A percentile compares a stretch with the other conserved stretches of the same genome.
phyloP scores from a whole-genome alignment of 1,284 basidiomycete species.

The Malassezia cuniculi region DNA sequence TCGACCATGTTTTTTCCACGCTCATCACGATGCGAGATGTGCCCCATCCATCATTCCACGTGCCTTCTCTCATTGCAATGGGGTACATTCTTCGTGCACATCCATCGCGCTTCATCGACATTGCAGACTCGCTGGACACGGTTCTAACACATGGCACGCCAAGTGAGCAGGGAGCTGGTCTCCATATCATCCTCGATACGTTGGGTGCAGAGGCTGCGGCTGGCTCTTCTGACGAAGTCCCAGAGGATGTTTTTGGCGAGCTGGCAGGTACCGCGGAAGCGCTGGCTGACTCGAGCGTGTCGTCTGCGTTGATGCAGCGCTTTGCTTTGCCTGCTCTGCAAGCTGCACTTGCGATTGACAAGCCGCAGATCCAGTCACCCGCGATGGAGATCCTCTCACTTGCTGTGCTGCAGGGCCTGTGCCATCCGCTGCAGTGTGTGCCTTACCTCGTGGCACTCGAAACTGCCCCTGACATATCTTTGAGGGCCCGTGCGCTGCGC shows the following conservation, averaged over 20 bases:
- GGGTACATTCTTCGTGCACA: slow-evolving; percentile 81
- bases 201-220: slow-evolving; percentile 19
- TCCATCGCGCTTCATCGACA: slow-evolving; percentile 72
- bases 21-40: slow-evolving; percentile 61
- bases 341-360: slow-evolving; percentile 52
- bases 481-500: slow-evolving; percentile 63
- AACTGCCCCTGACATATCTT: slow-evolving; percentile 56
- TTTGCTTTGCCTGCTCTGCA: slow-evolving; percentile 71
- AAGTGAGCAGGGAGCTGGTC: slow-evolving; percentile 59
- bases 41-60: slow-evolving; percentile 53
- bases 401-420: slow-evolving; percentile 83
- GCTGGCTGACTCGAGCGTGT: slow-evolving; percentile 92
- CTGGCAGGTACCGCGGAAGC: slow-evolving; percentile 84
- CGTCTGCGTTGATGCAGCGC: slow-evolving; percentile 81
- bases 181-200: slow-evolving; percentile 72
- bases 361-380: slow-evolving; percentile 57
- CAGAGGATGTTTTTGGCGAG: slow-evolving; percentile 57
- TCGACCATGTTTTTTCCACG: slow-evolving; percentile 57
- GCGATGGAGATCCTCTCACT: slow-evolving; percentile 83
- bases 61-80: slow-evolving; percentile 55
- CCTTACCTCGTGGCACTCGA: slow-evolving; percentile 86
- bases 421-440: slow-evolving; percentile 84
- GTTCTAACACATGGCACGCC: slow-evolving; percentile 63
- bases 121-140: slow-evolving; percentile 72
- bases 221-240: slow-evolving; percentile 47